phyloP scores from a whole-genome alignment of 495 filamentous ascomycete genomes.

The Daldinia vernicosa region DNA sequence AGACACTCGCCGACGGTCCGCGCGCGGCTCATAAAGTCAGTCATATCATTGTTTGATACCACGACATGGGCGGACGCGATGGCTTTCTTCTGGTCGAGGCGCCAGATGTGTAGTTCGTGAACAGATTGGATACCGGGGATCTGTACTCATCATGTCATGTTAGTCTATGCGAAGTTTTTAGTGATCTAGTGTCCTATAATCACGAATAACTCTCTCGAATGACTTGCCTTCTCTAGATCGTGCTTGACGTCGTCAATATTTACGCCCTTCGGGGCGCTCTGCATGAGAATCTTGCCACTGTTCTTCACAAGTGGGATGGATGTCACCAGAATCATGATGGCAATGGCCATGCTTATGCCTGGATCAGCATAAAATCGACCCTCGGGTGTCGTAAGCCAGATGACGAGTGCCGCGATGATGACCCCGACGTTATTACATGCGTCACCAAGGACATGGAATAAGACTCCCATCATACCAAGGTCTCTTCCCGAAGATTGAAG shows the following conservation, averaged over 20 bases:
- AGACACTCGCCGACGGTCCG: conserved; percentile 80
- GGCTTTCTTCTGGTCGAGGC: conserved; percentile 86
- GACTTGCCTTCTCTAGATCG: conserved; percentile 72
- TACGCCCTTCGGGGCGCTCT: conserved; percentile 82
- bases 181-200: background rate
- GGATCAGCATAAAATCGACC: conserved; percentile 78
- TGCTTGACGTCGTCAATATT: conserved; percentile 85
- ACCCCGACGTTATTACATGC: conserved; percentile 94
- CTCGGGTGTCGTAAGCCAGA: conserved; percentile 74
- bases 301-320: conserved; percentile 88
- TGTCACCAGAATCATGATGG: conserved; percentile 86
- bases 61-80: conserved; percentile 88
- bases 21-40: conserved; percentile 82
- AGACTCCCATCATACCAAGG: conserved; percentile 91
- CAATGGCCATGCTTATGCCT: conserved; percentile 82
- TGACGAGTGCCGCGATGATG: conserved; percentile 83
- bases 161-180: background rate
- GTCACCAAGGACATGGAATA: conserved; percentile 90
- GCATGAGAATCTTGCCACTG: conserved; percentile 87
- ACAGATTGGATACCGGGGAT: conserved; percentile 82
- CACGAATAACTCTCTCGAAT: background rate
- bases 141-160: conserved; percentile 31
- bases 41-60: conserved; percentile 65
- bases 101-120: conserved; percentile 95
- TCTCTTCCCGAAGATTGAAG: conserved; percentile 56